phyloP scores from a whole-genome alignment of 345 rosid genomes.

The Gynandropsis gynandra region DNA sequence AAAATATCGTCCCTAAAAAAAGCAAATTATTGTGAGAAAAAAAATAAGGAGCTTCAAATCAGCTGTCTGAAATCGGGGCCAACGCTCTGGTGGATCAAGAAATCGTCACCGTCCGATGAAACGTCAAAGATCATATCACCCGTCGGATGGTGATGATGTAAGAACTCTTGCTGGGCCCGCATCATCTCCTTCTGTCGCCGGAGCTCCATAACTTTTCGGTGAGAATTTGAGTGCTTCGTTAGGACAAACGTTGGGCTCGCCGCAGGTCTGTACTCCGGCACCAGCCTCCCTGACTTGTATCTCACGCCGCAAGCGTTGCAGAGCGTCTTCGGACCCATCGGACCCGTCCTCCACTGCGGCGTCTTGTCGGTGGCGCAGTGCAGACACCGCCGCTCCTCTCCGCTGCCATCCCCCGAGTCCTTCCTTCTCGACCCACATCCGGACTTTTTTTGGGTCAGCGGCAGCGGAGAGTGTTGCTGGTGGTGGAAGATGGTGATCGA shows the following conservation, averaged over 20 bases:
- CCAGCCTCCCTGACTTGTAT: conserved; percentile 29
- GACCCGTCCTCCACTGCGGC: conserved; percentile 34
- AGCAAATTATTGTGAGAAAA: no score
- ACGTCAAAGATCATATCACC: conserved; percentile 35
- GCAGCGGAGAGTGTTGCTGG: neutral
- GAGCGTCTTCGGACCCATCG: conserved; percentile 36
- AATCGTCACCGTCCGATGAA: conserved; percentile 67
- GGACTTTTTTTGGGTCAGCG: conserved; percentile 9
- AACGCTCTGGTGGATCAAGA: conserved; percentile 64
- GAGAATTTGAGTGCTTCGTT: conserved; percentile 29
- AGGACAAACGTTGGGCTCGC: conserved; percentile 28
- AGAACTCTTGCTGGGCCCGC: conserved; percentile 28
- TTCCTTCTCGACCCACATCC: conserved; percentile 20
- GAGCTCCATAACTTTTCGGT: conserved; percentile 33
- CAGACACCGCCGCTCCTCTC: conserved; percentile 28
- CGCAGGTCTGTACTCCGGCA: conserved; percentile 32
- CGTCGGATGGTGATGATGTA: conserved; percentile 43
- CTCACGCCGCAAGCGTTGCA: conserved; percentile 72
- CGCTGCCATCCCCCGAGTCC: conserved; percentile 26
- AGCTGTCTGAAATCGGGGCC: conserved; percentile 70
- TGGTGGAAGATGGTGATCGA: conserved; percentile 27
- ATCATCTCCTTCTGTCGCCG: conserved; percentile 25
- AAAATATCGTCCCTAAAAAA: no score
- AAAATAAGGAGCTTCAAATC: no score
- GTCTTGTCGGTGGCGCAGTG: conserved; percentile 34